A percentile compares a stretch with the other conserved stretches of the same genome.
Evolutionary conservation across 2,329 filamentous ascomycete species (phyloP).

Genomic region (Nannizziopsis barbatae): DNA sequence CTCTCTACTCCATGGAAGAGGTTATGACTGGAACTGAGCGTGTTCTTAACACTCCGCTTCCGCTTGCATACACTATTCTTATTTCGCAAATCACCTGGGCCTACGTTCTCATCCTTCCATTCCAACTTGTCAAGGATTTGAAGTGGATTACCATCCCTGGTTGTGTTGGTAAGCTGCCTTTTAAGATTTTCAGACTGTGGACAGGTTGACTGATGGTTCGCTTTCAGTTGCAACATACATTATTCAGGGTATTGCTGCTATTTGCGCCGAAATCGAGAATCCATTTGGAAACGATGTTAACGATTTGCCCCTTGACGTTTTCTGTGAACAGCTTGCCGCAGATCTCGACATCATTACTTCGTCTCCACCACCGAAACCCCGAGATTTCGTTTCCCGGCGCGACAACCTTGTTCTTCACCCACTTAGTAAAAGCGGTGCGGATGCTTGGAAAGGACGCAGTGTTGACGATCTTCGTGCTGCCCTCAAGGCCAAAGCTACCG

Average conservation of each 20-base stretch:
- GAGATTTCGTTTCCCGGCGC: conserved; percentile 41
- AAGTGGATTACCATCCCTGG: conserved; percentile 68
- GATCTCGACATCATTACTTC: conserved; percentile 66
- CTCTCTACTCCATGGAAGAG: conserved; percentile 57
- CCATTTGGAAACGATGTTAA: conserved; percentile 78
- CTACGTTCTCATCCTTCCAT: conserved; percentile 69
- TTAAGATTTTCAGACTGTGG: background rate
- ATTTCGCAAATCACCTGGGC: conserved; percentile 80
- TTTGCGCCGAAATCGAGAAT: conserved; percentile 74
- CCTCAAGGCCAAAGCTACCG: conserved; percentile 27
- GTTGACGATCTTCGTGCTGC: conserved; percentile 38
- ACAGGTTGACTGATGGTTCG: background rate
- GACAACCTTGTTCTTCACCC: conserved; percentile 49
- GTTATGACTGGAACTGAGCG: conserved; percentile 62
- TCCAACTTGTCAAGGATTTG: conserved; percentile 58
- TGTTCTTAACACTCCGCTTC: conserved; percentile 69
- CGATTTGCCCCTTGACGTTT: conserved; percentile 64
- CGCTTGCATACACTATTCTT: conserved; percentile 70
- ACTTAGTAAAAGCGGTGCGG: conserved; percentile 40
- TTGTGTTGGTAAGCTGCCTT: conserved; percentile 41
- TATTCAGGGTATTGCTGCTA: conserved; percentile 64
- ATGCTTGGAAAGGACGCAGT: conserved; percentile 40
- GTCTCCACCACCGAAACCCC: conserved; percentile 40
- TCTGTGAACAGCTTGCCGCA: conserved; percentile 60
- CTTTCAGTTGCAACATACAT: conserved; percentile 56